A percentile compares a stretch with the other conserved stretches of the same genome.
Evolutionary conservation across 768 basidiomycete species (phyloP).

Genomic region (Kwoniella newhampshirensis): DNA sequence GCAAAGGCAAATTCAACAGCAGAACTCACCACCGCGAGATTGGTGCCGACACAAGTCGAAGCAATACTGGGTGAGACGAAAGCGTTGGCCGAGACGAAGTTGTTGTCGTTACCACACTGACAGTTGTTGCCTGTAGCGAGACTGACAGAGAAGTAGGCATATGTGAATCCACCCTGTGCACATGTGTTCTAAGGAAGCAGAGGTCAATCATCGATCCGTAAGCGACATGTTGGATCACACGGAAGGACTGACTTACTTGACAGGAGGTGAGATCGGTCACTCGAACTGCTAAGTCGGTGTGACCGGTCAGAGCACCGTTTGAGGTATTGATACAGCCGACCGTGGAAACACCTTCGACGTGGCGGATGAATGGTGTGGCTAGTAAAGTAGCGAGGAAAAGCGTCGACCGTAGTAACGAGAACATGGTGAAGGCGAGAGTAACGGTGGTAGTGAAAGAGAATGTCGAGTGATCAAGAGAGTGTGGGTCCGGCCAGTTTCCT

Average conservation of each 20-base stretch:
- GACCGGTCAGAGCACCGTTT: not conserved
- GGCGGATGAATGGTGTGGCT: not conserved
- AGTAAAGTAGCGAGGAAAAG: not conserved
- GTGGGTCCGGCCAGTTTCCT: not conserved
- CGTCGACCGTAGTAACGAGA: not conserved
- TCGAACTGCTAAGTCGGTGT: not conserved
- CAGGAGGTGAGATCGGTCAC: not conserved
- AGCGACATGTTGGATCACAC: not conserved
- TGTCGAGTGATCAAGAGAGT: not conserved
- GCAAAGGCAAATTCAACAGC: no score
- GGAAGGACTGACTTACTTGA: not conserved
- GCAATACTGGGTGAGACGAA: not conserved
- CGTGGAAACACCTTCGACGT: not conserved
- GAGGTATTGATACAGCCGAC: slow-evolving; percentile 1
- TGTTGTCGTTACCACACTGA: not conserved
- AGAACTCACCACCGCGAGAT: not conserved
- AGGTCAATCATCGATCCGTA: not conserved
- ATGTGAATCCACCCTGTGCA: not conserved
- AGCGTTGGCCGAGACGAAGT: not conserved
- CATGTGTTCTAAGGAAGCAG: not conserved
- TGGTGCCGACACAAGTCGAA: not conserved
- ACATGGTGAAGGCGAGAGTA: not conserved
- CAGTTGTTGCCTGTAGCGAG: not conserved
- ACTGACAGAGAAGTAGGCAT: not conserved
- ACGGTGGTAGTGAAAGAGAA: not conserved